Evolutionary conservation across 768 basidiomycete genomes (phyloP).

Genomic region (Boletus vinaceobasis): DNA sequence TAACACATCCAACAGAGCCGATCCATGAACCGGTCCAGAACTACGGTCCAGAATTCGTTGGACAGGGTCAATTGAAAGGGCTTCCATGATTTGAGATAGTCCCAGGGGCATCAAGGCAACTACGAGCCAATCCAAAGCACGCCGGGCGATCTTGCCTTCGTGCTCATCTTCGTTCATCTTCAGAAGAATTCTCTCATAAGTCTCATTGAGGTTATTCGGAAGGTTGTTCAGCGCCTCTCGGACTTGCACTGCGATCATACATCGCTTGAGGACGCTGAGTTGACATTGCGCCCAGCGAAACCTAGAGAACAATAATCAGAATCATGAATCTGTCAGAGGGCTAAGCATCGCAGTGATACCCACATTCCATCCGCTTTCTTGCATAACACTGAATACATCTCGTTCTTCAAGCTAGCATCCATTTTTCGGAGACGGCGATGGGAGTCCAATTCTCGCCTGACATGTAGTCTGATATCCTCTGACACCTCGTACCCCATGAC

Average conservation of each 20-base stretch:
- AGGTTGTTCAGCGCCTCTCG: conserved; percentile 1
- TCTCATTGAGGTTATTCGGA: not conserved
- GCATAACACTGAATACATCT: not conserved
- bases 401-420: not conserved
- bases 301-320: not conserved
- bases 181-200: not conserved
- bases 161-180: not conserved
- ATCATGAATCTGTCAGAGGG: not conserved
- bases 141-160: not conserved
- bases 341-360: not conserved
- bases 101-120: not conserved
- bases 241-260: not conserved
- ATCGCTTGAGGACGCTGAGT: not conserved
- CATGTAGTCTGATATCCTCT: not conserved
- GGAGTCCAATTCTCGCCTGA: conserved; percentile 2
- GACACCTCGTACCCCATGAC: not conserved
- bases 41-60: not conserved
- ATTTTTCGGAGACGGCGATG: not conserved
- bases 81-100: not conserved
- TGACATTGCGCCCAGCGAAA: conserved; percentile 13
- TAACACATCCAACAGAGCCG: not conserved
- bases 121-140: conserved; percentile 4
- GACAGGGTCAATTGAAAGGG: not conserved
- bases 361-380: conserved; percentile 11
- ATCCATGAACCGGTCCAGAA: not conserved